phyloP scores from a whole-genome alignment of 306 rosid genomes.

The Crotalaria pallida region DNA sequence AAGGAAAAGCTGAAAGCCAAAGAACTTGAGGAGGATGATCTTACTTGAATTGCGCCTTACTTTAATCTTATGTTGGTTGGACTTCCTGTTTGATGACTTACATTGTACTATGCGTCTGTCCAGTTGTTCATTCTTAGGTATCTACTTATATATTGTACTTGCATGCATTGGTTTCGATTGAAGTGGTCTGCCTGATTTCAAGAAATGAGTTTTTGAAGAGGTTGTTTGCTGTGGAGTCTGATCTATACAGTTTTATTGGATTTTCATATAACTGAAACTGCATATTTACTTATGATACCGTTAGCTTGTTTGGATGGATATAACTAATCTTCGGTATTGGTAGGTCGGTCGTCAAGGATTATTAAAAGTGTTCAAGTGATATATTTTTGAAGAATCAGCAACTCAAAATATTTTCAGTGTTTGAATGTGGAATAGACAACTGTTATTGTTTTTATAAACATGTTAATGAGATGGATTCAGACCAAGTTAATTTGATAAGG shows the following conservation, averaged over 20 bases:
- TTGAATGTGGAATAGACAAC: not conserved
- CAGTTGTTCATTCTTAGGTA: conserved; percentile 20
- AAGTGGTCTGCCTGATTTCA: conserved; percentile 19
- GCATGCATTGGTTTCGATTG: conserved; percentile 27
- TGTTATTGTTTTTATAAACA: too few relatives aligned
- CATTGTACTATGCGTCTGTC: conserved; percentile 24
- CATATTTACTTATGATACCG: not conserved
- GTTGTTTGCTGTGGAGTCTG: not conserved
- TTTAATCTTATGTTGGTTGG: conserved; percentile 4
- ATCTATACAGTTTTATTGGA: not conserved
- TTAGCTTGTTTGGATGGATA: not conserved
- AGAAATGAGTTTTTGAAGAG: conserved; percentile 11
- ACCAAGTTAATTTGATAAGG: too few relatives aligned
- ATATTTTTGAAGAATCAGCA: too few relatives aligned
- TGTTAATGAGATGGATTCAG: too few relatives aligned
- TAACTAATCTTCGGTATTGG: not conserved
- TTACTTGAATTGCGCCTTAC: conserved; percentile 44
- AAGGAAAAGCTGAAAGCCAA: conserved; percentile 95
- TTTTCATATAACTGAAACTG: not conserved
- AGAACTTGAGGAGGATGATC: conserved; percentile 97
- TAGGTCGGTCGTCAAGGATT: too few relatives aligned
- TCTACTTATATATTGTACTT: conserved; percentile 25
- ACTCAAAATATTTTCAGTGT: not conserved
- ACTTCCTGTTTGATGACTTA: conserved; percentile 36
- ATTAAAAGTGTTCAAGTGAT: too few relatives aligned